phyloP scores from a whole-genome alignment of 2,329 filamentous ascomycete genomes.

The Xylaria sp. region DNA sequence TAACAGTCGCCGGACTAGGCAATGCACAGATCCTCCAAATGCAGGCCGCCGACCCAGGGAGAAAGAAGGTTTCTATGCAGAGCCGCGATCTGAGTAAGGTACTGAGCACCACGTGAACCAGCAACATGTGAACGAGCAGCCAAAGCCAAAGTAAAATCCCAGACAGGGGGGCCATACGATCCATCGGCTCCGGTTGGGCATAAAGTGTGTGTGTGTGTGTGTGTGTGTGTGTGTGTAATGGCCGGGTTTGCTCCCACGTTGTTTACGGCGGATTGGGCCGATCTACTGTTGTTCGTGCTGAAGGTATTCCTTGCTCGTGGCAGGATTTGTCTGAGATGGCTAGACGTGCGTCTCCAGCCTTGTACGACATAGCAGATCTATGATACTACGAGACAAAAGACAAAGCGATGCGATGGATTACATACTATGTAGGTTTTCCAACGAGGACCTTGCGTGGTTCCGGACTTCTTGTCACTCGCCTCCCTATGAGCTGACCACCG shows the following conservation, averaged over 20 bases:
- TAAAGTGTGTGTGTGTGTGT: conserved; percentile 7
- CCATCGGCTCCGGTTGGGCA: no score
- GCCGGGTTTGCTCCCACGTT: conserved; percentile 7
- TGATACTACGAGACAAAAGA: neutral
- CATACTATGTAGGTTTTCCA: neutral
- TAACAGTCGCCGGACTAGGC: conserved; percentile 14
- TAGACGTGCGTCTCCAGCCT: conserved; percentile 13
- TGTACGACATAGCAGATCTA: conserved; percentile 7
- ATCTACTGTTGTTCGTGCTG: neutral
- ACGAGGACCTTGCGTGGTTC: neutral
- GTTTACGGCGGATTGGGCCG: neutral
- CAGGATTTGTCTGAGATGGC: neutral
- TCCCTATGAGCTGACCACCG: neutral
- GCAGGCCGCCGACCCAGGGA: conserved; percentile 44
- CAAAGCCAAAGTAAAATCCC: conserved; percentile 16
- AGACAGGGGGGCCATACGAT: neutral
- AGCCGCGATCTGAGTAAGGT: conserved; percentile 43
- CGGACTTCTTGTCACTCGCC: neutral
- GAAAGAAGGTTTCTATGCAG: conserved; percentile 45
- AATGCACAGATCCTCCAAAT: conserved; percentile 29
- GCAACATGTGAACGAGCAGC: conserved; percentile 25
- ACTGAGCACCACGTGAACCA: conserved; percentile 26
- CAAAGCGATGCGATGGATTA: neutral
- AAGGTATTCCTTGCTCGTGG: neutral
- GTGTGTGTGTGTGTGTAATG: neutral